phyloP scores from a whole-genome alignment of 2,329 filamentous ascomycete species.

The Graphium sp. region DNA sequence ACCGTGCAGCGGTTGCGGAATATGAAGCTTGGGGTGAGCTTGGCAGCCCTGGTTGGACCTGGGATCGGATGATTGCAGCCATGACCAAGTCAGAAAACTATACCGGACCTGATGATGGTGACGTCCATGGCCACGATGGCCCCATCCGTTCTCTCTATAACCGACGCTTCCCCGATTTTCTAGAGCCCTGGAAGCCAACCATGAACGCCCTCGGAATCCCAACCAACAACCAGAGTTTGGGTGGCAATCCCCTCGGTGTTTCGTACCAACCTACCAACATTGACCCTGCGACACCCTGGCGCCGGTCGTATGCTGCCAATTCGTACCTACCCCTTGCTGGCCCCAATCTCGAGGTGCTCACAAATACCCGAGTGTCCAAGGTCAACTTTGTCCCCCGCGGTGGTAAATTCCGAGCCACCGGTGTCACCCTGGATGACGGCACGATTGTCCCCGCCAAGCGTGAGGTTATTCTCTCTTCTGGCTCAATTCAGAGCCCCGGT shows the following conservation, averaged over 20 bases:
- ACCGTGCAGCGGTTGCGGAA: conserved; percentile 16
- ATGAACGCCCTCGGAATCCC: conserved; percentile 23
- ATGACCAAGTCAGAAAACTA: conserved; percentile 14
- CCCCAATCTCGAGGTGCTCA: conserved; percentile 21
- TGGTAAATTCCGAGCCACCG: conserved; percentile 11
- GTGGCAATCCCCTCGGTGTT: conserved; percentile 30
- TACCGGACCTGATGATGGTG: conserved; percentile 8
- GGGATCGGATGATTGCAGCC: conserved; percentile 15
- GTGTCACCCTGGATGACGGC: conserved; percentile 19
- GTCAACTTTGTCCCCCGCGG: conserved; percentile 7
- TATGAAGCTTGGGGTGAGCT: conserved; percentile 20
- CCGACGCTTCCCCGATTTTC: conserved; percentile 22
- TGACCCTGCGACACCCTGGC: conserved; percentile 22
- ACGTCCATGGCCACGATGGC: conserved; percentile 8
- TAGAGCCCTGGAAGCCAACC: conserved; percentile 23
- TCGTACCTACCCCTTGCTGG: conserved; percentile 23
- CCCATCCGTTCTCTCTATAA: conserved; percentile 17
- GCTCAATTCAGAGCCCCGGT: conserved; percentile 8
- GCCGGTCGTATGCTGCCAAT: conserved; percentile 26
- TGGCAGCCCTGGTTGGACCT: conserved; percentile 18
- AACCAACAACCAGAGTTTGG: conserved; percentile 24
- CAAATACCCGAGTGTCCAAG: conserved; percentile 11
- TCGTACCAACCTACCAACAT: conserved; percentile 31
- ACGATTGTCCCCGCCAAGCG: conserved; percentile 19
- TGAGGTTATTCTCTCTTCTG: conserved; percentile 10